Evolutionary conservation across 148 eudicot species (phyloP).

Genomic region (Heliosperma pusillum): DNA sequence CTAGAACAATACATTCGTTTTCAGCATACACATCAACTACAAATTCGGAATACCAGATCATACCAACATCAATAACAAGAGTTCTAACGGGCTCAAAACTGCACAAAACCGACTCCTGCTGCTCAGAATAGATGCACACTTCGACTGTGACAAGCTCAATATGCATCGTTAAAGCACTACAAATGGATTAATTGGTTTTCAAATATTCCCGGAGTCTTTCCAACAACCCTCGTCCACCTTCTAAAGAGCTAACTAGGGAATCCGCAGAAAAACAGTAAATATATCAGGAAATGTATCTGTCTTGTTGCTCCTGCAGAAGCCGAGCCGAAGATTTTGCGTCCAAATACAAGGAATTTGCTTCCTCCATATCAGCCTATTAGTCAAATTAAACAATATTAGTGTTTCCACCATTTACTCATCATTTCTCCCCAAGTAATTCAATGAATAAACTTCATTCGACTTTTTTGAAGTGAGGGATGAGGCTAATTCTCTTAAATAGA

Average conservation of each 20-base stretch:
- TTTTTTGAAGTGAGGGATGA: too few relatives aligned
- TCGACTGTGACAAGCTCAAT: background rate
- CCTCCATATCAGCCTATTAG: slow-evolving; percentile 86
- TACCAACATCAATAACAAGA: background rate
- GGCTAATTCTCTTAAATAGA: too few relatives aligned
- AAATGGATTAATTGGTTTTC: background rate
- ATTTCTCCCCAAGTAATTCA: too few relatives aligned
- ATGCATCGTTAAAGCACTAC: background rate
- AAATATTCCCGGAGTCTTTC: background rate
- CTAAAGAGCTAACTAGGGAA: slow-evolving; percentile 8
- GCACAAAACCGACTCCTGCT: background rate
- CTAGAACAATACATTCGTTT: background rate
- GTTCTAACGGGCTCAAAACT: background rate
- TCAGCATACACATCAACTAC: background rate
- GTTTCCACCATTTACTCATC: background rate
- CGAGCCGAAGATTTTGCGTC: slow-evolving; percentile 91
- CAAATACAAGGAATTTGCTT: slow-evolving; percentile 63
- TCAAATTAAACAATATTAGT: slow-evolving; percentile 9
- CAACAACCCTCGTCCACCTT: background rate
- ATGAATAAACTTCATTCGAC: too few relatives aligned
- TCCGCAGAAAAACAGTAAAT: background rate
- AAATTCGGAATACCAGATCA: background rate
- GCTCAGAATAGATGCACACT: background rate
- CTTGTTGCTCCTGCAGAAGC: slow-evolving; percentile 98
- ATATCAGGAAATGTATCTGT: slow-evolving; percentile 76